These are phyloP conservation scores for Syncephalastrum monosporum DNA, from an alignment of 371 early-diverging fungal species.

Conservation along the genomic window DNA sequence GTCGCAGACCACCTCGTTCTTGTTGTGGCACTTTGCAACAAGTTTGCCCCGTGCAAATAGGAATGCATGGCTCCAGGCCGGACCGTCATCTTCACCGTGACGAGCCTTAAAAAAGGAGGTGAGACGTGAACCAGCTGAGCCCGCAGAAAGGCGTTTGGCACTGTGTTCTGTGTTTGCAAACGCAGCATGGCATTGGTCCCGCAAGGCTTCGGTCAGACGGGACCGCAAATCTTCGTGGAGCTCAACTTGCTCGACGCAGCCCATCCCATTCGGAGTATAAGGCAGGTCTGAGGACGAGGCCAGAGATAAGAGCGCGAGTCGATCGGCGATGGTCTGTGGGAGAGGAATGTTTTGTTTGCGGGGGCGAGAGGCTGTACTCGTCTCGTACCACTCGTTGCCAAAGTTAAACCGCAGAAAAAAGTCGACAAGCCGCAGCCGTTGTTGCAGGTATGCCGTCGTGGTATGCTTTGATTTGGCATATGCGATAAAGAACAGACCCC, in stretches of 20 bases:
- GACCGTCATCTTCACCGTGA: too few species aligned
- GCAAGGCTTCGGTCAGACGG: slow-evolving; percentile 25
- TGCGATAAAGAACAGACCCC: slow-evolving; percentile 32
- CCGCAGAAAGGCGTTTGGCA: neutral
- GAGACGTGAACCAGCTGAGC: too few species aligned
- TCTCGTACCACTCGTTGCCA: slow-evolving; percentile 37
- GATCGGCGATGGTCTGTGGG: too few species aligned
- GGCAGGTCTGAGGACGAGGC: too few species aligned
- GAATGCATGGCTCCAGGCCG: slow-evolving; percentile 31
- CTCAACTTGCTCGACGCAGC: slow-evolving; percentile 39
- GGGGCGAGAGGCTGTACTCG: too few species aligned
- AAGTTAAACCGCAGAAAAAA: slow-evolving; percentile 36
- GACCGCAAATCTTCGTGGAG: slow-evolving; percentile 37
- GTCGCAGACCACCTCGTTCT: slow-evolving; percentile 4
- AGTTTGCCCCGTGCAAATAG: slow-evolving; percentile 44
- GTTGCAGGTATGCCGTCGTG: slow-evolving; percentile 30
- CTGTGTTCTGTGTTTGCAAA: slow-evolving; percentile 5
- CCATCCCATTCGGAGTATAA: slow-evolving; percentile 25
- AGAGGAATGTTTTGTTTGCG: too few species aligned
- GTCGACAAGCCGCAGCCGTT: slow-evolving; percentile 37
- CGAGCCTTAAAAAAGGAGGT: too few species aligned
- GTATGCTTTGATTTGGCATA: slow-evolving; percentile 24
- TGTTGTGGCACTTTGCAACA: slow-evolving; percentile 28
- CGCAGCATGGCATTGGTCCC: slow-evolving; percentile 24
- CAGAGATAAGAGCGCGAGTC: too few species aligned